These are phyloP conservation scores for Aspergillus sojae DNA, from an alignment of 2,329 filamentous ascomycete genomes.

Conservation along the genomic window DNA sequence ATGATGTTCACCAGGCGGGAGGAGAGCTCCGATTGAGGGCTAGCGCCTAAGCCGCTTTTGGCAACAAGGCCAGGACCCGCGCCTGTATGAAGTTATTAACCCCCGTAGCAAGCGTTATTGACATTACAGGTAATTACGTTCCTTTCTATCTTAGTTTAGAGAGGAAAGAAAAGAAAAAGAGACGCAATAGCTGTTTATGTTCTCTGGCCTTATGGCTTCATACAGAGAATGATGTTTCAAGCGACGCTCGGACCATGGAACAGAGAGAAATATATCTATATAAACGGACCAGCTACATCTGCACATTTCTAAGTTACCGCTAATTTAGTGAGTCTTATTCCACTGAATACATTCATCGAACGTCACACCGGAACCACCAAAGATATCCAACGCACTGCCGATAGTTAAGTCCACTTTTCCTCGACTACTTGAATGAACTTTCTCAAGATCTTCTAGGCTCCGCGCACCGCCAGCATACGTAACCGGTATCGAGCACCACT, in stretches of 20 bases:
- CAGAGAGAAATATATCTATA: neutral
- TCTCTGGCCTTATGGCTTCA: neutral
- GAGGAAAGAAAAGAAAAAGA: too few relatives aligned
- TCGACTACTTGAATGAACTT: slow-evolving; percentile 74
- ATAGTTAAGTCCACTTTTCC: slow-evolving; percentile 93
- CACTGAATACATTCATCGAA: slow-evolving; percentile 88
- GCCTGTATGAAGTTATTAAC: neutral
- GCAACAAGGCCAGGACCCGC: slow-evolving; percentile 4
- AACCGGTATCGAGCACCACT: slow-evolving; percentile 89
- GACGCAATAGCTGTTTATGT: neutral
- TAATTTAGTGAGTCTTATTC: slow-evolving; percentile 60
- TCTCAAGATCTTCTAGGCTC: slow-evolving; percentile 76
- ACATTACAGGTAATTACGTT: too few relatives aligned
- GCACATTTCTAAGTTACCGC: neutral
- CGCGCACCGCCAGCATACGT: slow-evolving; percentile 96
- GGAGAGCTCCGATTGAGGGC: slow-evolving; percentile 7
- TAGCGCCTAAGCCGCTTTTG: slow-evolving; percentile 20
- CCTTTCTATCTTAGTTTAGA: too few relatives aligned
- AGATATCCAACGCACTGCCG: slow-evolving; percentile 93
- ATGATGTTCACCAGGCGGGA: slow-evolving; percentile 10
- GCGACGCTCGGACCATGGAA: neutral
- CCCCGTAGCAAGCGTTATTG: too few relatives aligned
- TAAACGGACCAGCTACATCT: neutral
- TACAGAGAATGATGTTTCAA: neutral
- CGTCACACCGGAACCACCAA: slow-evolving; percentile 82